Conservation (phyloP, 2,329 filamentous ascomycete species). For the Exophiala sideris region DNA sequence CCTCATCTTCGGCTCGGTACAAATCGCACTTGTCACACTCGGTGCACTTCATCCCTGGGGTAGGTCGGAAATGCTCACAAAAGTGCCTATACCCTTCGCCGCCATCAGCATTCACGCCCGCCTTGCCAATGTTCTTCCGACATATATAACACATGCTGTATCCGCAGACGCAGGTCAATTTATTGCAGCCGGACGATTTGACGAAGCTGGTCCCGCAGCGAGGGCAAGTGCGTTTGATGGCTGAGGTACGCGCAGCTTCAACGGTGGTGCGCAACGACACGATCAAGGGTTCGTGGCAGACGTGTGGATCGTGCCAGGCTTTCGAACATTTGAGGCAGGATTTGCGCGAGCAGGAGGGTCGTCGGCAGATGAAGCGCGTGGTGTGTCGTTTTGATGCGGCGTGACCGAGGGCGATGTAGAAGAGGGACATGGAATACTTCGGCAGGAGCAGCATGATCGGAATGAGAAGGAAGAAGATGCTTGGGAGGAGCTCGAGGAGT, state of each 20-base stretch:
- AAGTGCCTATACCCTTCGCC: conserved; percentile 85
- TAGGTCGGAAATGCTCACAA: conserved; percentile 88
- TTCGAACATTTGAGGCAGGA: conserved; percentile 83
- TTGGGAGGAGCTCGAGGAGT: conserved; percentile 45
- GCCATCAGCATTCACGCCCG: conserved; percentile 22
- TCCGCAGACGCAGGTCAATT: conserved; percentile 89
- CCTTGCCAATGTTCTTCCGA: conserved; percentile 52
- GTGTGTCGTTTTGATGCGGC: conserved; percentile 69
- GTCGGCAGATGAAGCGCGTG: conserved; percentile 73
- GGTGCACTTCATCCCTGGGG: conserved; percentile 69
- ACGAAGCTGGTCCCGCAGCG: conserved; percentile 88
- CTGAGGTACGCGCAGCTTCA: conserved; percentile 88
- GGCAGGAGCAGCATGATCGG: conserved; percentile 53
- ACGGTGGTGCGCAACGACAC: conserved; percentile 82
- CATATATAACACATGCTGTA: conserved; percentile 99
- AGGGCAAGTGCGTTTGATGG: conserved; percentile 92
- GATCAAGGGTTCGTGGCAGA: conserved; percentile 80
- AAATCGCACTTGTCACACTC: conserved; percentile 81
- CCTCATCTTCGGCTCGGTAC: conserved; percentile 68
- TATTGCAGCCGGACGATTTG: conserved; percentile 93
- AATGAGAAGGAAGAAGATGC: conserved; percentile 54
- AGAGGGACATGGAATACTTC: conserved; percentile 46
- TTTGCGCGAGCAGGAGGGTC: conserved; percentile 61
- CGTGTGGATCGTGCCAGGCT: conserved; percentile 81
- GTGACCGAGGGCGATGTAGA: conserved; percentile 62